A percentile compares a stretch with the other conserved stretches of the same genome.
phyloP scores from a whole-genome alignment of 805 yeast genomes.

The Candida parachauliodes region DNA sequence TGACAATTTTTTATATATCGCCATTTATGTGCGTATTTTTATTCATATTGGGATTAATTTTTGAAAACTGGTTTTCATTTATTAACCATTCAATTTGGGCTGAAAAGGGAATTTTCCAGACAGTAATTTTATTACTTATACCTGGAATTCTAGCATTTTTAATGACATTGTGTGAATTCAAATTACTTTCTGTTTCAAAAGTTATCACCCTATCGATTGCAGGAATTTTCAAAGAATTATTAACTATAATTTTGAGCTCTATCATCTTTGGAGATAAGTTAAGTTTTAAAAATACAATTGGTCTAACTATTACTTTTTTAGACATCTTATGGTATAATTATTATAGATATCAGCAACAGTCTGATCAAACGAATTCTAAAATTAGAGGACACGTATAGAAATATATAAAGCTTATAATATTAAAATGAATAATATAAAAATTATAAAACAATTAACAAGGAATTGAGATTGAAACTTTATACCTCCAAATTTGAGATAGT shows the following conservation, averaged over 20 bases:
- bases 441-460: too few species aligned
- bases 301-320: constrained; percentile 66
- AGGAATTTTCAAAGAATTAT: constrained; percentile 88
- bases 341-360: constrained; percentile 40
- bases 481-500: neutral
- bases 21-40: constrained; percentile 76
- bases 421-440: neutral
- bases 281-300: constrained; percentile 63
- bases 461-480: too few species aligned
- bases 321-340: constrained; percentile 85
- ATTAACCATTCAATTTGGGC: constrained; percentile 58
- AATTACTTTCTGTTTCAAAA: constrained; percentile 74
- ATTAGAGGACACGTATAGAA: too few species aligned
- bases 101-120: constrained; percentile 51
- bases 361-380: too few species aligned
- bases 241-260: constrained; percentile 71
- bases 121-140: constrained; percentile 56
- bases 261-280: constrained; percentile 73
- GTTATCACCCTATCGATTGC: constrained; percentile 85
- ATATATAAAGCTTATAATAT: too few species aligned
- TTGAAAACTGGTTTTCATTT: constrained; percentile 67
- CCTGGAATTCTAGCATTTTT: constrained; percentile 88
- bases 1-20: constrained; percentile 77
- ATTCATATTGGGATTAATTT: constrained; percentile 54
- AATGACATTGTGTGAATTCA: constrained; percentile 87